Evolutionary conservation across 2,329 filamentous ascomycete genomes (phyloP), one percentile per base, ranked within the genome.

Genomic region (Lizonia empirigonia): DNA sequence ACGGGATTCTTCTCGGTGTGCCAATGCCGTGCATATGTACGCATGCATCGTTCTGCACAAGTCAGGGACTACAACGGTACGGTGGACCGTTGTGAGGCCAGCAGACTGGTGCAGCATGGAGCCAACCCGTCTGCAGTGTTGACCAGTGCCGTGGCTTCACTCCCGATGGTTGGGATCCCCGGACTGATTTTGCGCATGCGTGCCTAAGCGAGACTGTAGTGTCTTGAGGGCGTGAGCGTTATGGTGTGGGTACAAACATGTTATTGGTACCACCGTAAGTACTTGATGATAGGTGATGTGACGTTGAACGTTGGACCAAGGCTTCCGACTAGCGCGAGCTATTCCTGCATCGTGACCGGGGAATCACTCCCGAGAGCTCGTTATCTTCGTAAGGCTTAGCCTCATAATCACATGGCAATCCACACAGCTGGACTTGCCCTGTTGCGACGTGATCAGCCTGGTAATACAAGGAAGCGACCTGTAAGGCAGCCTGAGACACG

Each of bases 161-260:
- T n/a, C 45, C 34, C 40, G 33, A 44, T 19, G 26, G 42, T 40
- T 48, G 41, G 48, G 38, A 40, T 53, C 23, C 39, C 44, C 39
- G 32, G 49, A 29, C n/a, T 42, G 30, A 53, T 58, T 44, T 48
- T 50, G 56, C 36, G 39, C 47, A 49, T 58, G 47, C 52, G 47
- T 48, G 48, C 29, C 27, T 62, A 60, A 58, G 59, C 59, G 56
- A 55, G 38, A 40, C 32, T 35, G 32, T 38, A 46, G 48, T 29
- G 26, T 39, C 22, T 38, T n/a, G 42, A 29, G 15, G 41, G 15
- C 24, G 42, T 39, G 39, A 36, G 53, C 35, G 24, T 44, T 27
- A 16, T 34, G 1, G 13, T 44, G 56, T 51, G 42, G 41, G n/a
- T 46, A 45, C 44, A 22, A 39, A 30, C 32, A 50, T 53, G 38